These are phyloP conservation scores for Cordyceps sp. DNA, from an alignment of 2,329 filamentous ascomycete species.

Conservation along the genomic window DNA sequence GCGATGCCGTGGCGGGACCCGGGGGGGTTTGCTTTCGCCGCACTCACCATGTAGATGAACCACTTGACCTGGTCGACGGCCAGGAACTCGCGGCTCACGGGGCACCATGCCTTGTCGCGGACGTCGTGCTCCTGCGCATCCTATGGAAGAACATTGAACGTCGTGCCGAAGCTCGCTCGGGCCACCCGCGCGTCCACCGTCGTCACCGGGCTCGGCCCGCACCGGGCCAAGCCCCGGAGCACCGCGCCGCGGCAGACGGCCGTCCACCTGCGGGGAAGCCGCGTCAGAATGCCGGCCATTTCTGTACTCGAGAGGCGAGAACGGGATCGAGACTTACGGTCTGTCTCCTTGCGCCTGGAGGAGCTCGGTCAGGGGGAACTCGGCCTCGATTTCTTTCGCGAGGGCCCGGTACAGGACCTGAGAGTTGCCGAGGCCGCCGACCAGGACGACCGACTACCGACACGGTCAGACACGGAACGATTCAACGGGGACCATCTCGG, in stretches of 20 bases:
- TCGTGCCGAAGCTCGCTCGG: constrained; percentile 11
- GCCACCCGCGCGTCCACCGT: constrained; percentile 9
- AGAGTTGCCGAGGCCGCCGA: constrained; percentile 20
- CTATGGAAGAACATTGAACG: neutral
- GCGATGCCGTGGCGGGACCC: too few relatives aligned
- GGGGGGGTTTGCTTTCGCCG: too few relatives aligned
- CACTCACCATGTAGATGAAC: constrained; percentile 10
- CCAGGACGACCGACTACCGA: constrained; percentile 18
- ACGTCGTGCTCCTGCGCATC: neutral
- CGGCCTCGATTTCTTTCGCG: fast-evolving
- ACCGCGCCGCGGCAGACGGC: constrained; percentile 18
- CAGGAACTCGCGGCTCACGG: neutral
- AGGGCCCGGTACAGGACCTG: constrained; percentile 11
- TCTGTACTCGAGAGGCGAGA: too few relatives aligned
- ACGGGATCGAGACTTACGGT: constrained; percentile 15
- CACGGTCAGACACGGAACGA: too few relatives aligned
- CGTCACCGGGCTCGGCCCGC: neutral
- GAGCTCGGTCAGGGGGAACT: constrained; percentile 5
- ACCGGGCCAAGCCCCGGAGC: constrained; percentile 6
- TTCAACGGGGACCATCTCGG: too few relatives aligned
- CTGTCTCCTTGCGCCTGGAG: constrained; percentile 13
- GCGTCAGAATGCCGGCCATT: neutral
- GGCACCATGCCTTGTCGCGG: constrained; percentile 5
- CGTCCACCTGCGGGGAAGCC: constrained; percentile 15
- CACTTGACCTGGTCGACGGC: constrained; percentile 10